Percentiles rank a stretch among this genome's conserved stretches.
These are phyloP conservation scores for Rosa chinensis DNA, from an alignment of 306 rosid genomes.

Conservation along the genomic window DNA sequence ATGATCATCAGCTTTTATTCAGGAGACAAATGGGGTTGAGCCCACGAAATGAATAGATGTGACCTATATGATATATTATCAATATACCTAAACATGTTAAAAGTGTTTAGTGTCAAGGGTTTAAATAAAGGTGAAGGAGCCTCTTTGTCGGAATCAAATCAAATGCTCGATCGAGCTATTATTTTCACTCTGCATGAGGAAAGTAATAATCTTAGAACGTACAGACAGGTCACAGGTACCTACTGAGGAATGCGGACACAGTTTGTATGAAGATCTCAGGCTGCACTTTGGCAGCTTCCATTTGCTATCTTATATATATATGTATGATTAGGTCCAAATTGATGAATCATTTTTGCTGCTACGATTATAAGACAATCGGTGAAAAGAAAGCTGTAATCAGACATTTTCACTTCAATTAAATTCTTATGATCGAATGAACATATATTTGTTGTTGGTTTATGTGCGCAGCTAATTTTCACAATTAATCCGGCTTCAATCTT, in stretches of 20 bases:
- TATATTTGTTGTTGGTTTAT: too few relatives aligned
- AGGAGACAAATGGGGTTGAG: not conserved
- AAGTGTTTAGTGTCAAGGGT: not conserved
- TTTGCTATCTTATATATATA: not conserved
- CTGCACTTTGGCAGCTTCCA: not conserved
- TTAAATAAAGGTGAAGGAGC: not conserved
- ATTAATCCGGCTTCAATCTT: not conserved
- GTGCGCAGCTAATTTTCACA: not conserved
- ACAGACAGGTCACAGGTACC: too few relatives aligned
- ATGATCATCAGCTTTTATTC: not conserved
- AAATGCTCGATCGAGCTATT: not conserved
- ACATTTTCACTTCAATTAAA: not conserved
- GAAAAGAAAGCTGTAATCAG: not conserved
- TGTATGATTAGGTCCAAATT: not conserved
- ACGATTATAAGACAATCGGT: not conserved
- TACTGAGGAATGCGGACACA: too few relatives aligned
- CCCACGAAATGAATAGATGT: not conserved
- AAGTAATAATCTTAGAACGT: not conserved
- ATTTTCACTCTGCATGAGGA: not conserved
- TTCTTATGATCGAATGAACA: too few relatives aligned
- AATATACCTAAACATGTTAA: not conserved
- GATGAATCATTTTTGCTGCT: not conserved
- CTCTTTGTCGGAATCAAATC: not conserved
- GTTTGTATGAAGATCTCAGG: too few relatives aligned
- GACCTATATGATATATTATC: not conserved